Conservation (phyloP, 352 stramenopile species). For the Blastocystis sp. region DNA sequence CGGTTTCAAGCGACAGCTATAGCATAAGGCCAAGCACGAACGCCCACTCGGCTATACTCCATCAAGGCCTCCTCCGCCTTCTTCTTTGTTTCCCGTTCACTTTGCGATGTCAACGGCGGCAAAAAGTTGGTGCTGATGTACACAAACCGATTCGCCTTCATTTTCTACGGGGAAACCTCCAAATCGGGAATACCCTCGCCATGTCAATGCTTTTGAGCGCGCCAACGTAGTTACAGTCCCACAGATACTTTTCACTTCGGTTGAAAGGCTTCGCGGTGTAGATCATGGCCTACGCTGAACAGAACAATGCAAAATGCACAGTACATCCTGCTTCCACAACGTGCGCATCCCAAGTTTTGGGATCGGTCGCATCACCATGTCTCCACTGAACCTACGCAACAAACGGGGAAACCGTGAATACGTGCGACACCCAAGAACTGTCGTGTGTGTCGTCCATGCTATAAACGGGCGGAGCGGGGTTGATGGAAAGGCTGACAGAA, state of each 20-base stretch:
- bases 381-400: constrained; percentile 41
- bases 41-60: constrained; percentile 29
- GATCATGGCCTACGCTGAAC: constrained; percentile 43
- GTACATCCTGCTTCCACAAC: constrained; percentile 55
- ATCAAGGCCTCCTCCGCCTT: constrained; percentile 37
- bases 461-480: constrained; percentile 61
- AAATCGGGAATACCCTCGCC: constrained; percentile 5
- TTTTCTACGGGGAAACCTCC: constrained; percentile 16
- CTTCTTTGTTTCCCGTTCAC: constrained; percentile 57
- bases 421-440: constrained; percentile 31
- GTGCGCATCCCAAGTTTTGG: constrained; percentile 39
- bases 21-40: neutral
- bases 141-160: constrained; percentile 62
- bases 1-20: constrained; percentile 59
- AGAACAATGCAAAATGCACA: neutral
- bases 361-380: constrained; percentile 26
- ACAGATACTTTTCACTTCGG: constrained; percentile 7
- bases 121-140: constrained; percentile 58
- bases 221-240: constrained; percentile 66
- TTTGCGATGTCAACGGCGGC: constrained; percentile 19
- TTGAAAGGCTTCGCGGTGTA: constrained; percentile 37
- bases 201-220: constrained; percentile 65
- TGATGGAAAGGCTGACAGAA: constrained; percentile 43
- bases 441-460: neutral
- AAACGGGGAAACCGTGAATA: neutral